Evolutionary conservation across 2,329 filamentous ascomycete genomes (phyloP).

Genomic region (Aspergillus ochraceus): DNA sequence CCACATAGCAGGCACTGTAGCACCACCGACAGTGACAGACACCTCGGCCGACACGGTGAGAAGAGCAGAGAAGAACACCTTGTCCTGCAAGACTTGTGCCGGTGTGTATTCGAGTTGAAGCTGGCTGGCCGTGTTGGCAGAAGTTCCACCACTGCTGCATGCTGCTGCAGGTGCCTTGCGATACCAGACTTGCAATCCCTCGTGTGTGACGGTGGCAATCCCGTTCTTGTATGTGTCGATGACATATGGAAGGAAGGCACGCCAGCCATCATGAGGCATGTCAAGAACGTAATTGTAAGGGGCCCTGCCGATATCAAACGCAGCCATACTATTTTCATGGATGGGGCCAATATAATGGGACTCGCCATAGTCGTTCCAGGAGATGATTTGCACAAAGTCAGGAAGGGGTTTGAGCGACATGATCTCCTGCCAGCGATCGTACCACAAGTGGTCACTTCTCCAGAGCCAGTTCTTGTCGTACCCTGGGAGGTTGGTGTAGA

Average conservation of each 20-base stretch:
- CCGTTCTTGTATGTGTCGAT: conserved; percentile 38
- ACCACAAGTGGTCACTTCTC: conserved; percentile 61
- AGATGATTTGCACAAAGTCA: conserved; percentile 56
- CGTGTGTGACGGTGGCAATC: conserved; percentile 9
- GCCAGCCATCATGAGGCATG: conserved; percentile 35
- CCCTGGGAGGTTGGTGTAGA: conserved; percentile 56
- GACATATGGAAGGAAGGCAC: conserved; percentile 34
- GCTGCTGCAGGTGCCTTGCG: conserved; percentile 17
- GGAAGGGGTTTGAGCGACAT: conserved; percentile 46
- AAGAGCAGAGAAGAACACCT: conserved; percentile 34
- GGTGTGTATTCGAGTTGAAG: conserved; percentile 23
- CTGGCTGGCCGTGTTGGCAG: conserved; percentile 29
- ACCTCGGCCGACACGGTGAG: conserved; percentile 33
- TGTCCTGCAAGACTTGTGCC: conserved; percentile 18
- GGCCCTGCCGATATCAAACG: conserved; percentile 31
- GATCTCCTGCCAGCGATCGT: conserved; percentile 58
- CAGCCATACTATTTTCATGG: conserved; percentile 45
- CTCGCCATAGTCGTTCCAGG: conserved; percentile 64
- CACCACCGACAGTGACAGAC: conserved; percentile 33
- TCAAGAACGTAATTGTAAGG: conserved; percentile 38
- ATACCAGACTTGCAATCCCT: conserved; percentile 24
- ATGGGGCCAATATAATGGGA: conserved; percentile 59
- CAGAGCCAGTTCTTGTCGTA: conserved; percentile 65
- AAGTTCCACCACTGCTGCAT: conserved; percentile 26
- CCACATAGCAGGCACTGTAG: conserved; percentile 22